A percentile compares a stretch with the other conserved stretches of the same genome.
phyloP scores from a whole-genome alignment of 148 eudicot genomes.

The Vaccinium darrowii region DNA sequence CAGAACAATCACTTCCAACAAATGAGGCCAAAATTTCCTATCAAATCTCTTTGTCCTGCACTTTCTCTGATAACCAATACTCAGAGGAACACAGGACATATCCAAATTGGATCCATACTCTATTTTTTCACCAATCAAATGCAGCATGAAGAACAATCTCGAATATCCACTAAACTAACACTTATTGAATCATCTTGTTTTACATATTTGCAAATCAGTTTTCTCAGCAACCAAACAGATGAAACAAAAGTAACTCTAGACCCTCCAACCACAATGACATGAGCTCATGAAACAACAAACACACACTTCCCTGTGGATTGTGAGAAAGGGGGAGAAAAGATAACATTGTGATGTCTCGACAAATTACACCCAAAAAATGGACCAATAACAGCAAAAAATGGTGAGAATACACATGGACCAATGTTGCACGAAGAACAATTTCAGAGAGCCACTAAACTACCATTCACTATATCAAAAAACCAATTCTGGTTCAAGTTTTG shows the following conservation, averaged over 20 bases:
- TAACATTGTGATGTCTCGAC: not conserved
- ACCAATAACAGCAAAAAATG: too few relatives aligned
- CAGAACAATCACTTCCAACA: not conserved
- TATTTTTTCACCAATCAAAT: constrained; percentile 2
- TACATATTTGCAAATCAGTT: not conserved
- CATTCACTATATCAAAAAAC: too few relatives aligned
- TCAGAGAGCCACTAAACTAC: too few relatives aligned
- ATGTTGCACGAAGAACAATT: not conserved
- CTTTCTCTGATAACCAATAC: too few relatives aligned
- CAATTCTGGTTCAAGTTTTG: too few relatives aligned
- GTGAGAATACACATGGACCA: not conserved
- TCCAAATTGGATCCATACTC: not conserved
- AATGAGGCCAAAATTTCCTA: not conserved
- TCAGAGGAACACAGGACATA: not conserved
- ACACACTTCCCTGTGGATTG: not conserved
- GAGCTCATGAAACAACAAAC: not conserved
- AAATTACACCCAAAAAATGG: not conserved
- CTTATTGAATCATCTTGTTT: not conserved
- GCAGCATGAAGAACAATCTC: not conserved
- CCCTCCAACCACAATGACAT: not conserved
- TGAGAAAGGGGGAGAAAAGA: not conserved
- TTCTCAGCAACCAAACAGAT: not conserved
- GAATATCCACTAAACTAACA: not conserved
- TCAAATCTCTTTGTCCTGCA: not conserved
- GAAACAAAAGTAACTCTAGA: not conserved